A percentile compares a stretch with the other conserved stretches of the same genome.
These are phyloP conservation scores for Sistotremastrum suecicum DNA, from an alignment of 768 basidiomycete species.

Conservation along the genomic window DNA sequence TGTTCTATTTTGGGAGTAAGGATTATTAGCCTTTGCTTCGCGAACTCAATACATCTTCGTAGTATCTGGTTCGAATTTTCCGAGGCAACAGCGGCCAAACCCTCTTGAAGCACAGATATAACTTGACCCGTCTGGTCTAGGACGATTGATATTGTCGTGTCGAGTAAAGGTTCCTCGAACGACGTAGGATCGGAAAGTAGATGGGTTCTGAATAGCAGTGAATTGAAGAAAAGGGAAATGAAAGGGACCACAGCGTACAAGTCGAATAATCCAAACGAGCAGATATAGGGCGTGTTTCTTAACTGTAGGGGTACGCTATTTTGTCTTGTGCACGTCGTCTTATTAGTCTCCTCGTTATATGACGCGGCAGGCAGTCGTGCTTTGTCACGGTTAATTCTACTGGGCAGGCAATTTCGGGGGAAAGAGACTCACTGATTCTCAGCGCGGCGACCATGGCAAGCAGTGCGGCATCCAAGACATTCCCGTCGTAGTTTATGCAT, in stretches of 20 bases:
- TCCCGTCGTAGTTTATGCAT: constrained; percentile 97
- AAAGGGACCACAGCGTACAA: constrained; percentile 31
- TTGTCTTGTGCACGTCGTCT: constrained; percentile 47
- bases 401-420: not conserved
- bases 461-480: constrained; percentile 81
- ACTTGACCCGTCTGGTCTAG: constrained; percentile 36
- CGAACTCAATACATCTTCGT: constrained; percentile 11
- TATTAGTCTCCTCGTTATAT: constrained; percentile 52
- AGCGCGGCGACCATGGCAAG: constrained; percentile 81
- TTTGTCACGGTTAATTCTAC: constrained; percentile 14
- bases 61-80: constrained; percentile 16
- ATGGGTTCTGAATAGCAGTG: constrained; percentile 28
- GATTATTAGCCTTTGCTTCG: constrained; percentile 9
- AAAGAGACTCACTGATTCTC: constrained; percentile 50
- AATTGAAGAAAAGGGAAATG: not conserved
- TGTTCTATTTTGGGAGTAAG: constrained; percentile 3
- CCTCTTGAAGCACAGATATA: constrained; percentile 41
- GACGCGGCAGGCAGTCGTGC: constrained; percentile 58
- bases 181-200: constrained; percentile 75
- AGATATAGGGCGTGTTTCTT: constrained; percentile 29
- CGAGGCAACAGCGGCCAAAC: constrained; percentile 24
- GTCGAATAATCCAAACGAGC: constrained; percentile 74
- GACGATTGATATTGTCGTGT: constrained; percentile 52
- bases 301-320: constrained; percentile 32
- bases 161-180: constrained; percentile 81